phyloP scores from a whole-genome alignment of 2,329 filamentous ascomycete species.

The Fusarium robinianum region DNA sequence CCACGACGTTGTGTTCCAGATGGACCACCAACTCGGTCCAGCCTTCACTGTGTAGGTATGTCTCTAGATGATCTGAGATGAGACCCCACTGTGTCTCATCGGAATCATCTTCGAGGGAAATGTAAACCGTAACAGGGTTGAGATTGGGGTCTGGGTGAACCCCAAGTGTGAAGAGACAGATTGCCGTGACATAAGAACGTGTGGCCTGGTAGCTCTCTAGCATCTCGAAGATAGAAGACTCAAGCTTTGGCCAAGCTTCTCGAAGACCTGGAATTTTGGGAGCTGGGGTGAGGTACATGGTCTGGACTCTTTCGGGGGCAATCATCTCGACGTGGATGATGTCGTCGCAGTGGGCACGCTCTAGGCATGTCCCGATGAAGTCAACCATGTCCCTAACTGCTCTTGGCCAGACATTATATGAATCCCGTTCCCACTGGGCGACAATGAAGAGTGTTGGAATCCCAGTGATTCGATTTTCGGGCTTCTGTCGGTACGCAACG shows the following conservation, averaged over 20 bases:
- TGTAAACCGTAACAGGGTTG: conserved; percentile 5
- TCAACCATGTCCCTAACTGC: background rate
- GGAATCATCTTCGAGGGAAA: background rate
- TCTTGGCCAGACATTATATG: background rate
- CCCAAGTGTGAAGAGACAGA: conserved; percentile 1
- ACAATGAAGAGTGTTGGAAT: background rate
- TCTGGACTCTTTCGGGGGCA: background rate
- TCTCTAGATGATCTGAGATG: background rate
- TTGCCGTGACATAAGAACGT: background rate
- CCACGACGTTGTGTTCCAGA: conserved; percentile 5
- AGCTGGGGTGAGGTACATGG: background rate
- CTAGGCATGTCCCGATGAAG: background rate
- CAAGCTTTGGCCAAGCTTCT: background rate
- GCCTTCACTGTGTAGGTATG: background rate
- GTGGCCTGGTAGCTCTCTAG: background rate
- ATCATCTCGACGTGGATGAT: background rate
- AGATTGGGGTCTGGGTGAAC: rapidly evolving
- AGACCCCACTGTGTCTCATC: conserved; percentile 4
- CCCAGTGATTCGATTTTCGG: background rate
- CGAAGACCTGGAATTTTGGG: background rate
- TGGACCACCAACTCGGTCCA: background rate
- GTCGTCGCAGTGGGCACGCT: background rate
- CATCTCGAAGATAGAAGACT: background rate
- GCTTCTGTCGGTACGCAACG: background rate
- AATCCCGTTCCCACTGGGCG: background rate